Conservation (phyloP, 495 filamentous ascomycete genomes). For the Amphirosellinia nigrospora region DNA sequence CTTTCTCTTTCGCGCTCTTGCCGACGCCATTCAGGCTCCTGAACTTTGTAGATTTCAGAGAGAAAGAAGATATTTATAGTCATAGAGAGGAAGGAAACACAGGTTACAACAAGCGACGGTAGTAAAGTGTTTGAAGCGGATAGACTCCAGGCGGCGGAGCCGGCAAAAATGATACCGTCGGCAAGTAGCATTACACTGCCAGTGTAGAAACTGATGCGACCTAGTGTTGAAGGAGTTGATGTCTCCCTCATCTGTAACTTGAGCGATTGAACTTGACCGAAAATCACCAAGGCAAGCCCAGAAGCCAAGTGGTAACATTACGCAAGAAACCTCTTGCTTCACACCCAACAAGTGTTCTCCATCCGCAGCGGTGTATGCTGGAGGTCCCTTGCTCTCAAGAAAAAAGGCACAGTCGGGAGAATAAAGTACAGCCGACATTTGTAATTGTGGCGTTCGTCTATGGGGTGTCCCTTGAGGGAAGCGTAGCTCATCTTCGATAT, state of each 20-base stretch:
- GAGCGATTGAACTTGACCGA: conserved; percentile 74
- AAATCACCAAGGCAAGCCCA: conserved; percentile 67
- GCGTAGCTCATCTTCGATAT: conserved; percentile 84
- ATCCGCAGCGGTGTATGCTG: conserved; percentile 68
- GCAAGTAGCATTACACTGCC: conserved; percentile 84
- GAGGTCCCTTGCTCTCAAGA: conserved; percentile 85
- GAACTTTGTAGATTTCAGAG: conserved; percentile 84
- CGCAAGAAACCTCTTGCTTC: conserved; percentile 79
- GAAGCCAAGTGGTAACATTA: conserved; percentile 68
- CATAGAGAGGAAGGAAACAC: conserved; percentile 67
- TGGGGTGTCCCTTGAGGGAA: conserved; percentile 82
- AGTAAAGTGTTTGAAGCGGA: conserved; percentile 68
- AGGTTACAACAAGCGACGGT: conserved; percentile 75
- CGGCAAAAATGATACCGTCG: conserved; percentile 71
- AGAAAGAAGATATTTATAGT: conserved; percentile 82
- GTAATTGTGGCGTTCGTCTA: conserved; percentile 68
- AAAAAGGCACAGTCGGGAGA: conserved; percentile 94
- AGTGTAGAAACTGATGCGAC: conserved; percentile 88
- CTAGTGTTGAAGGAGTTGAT: conserved; percentile 91
- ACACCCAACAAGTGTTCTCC: conserved; percentile 73
- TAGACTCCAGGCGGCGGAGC: conserved; percentile 68
- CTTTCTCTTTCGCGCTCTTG: conserved; percentile 57
- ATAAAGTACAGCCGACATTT: conserved; percentile 85
- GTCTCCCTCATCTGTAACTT: conserved; percentile 89
- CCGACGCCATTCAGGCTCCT: conserved; percentile 79